phyloP scores from a whole-genome alignment of 495 filamentous ascomycete genomes.

The Parathielavia appendiculata region DNA sequence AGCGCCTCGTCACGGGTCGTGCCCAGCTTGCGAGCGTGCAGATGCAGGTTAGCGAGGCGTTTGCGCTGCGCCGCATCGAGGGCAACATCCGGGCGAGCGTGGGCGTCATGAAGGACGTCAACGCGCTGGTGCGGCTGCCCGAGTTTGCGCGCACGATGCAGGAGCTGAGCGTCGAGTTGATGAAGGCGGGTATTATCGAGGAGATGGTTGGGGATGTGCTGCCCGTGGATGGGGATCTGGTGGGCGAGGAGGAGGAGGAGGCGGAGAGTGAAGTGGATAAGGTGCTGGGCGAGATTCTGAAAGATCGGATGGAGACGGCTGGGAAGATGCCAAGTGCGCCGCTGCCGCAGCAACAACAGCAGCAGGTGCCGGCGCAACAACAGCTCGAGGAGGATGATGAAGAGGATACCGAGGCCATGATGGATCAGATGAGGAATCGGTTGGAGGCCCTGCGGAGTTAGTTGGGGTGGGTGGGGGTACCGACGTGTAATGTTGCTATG shows the following conservation, averaged over 20 bases:
- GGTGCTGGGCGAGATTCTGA: conserved; percentile 81
- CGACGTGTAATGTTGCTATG: neutral
- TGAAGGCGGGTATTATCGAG: conserved; percentile 94
- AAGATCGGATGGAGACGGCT: conserved; percentile 70
- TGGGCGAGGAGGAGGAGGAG: conserved; percentile 82
- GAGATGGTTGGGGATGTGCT: conserved; percentile 89
- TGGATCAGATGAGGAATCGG: conserved; percentile 89
- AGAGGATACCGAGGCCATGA: conserved; percentile 77
- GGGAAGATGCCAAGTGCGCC: conserved; percentile 52
- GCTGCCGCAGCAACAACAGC: conserved; percentile 52
- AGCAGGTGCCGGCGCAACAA: conserved; percentile 44
- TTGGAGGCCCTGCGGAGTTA: conserved; percentile 89
- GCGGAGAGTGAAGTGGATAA: conserved; percentile 89
- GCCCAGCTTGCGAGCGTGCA: conserved; percentile 90
- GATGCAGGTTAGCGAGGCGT: conserved; percentile 98
- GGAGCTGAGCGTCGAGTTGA: conserved; percentile 79
- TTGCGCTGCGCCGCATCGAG: conserved; percentile 93
- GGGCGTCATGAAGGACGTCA: conserved; percentile 96
- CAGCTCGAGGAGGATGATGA: conserved; percentile 71
- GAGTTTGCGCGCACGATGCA: conserved; percentile 86
- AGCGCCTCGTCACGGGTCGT: conserved; percentile 73
- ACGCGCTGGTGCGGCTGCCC: conserved; percentile 74
- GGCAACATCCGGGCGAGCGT: conserved; percentile 81
- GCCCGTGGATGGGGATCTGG: conserved; percentile 56
- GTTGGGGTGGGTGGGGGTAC: conserved; percentile 1